phyloP scores from a whole-genome alignment of 2,329 filamentous ascomycete genomes.

The Colletotrichum liaoningense region DNA sequence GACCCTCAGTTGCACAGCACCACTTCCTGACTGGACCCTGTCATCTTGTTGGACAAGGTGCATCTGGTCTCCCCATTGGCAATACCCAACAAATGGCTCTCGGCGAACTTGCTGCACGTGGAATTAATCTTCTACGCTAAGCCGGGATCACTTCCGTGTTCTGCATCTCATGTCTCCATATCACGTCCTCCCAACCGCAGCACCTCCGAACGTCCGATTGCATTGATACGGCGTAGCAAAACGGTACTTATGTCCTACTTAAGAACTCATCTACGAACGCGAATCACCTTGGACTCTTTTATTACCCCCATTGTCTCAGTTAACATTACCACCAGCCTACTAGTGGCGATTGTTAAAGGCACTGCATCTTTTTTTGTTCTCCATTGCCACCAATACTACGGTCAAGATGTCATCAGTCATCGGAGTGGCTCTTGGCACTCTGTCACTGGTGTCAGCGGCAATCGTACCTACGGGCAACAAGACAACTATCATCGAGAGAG shows the following conservation, averaged over 20 bases:
- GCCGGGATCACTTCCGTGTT: not conserved
- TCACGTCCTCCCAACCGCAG: not conserved
- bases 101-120: not conserved
- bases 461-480: not conserved
- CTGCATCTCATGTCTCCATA: not conserved
- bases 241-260: not conserved
- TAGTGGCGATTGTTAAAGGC: not conserved
- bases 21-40: not conserved
- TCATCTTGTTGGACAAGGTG: not conserved
- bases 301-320: no score
- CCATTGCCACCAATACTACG: not conserved
- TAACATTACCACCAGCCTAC: not conserved
- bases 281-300: no score
- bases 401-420: not conserved
- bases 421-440: not conserved
- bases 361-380: not conserved
- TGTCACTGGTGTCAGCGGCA: not conserved
- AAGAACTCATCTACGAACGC: not conserved
- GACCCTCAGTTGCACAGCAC: no score
- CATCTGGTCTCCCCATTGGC: not conserved
- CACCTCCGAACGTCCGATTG: not conserved
- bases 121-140: not conserved
- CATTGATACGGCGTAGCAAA: not conserved
- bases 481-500: constrained; percentile 39
- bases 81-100: not conserved